A percentile compares a stretch with the other conserved stretches of the same genome.
Evolutionary conservation across 768 basidiomycete species (phyloP).

Genomic region (Lactifluus subvellereus): DNA sequence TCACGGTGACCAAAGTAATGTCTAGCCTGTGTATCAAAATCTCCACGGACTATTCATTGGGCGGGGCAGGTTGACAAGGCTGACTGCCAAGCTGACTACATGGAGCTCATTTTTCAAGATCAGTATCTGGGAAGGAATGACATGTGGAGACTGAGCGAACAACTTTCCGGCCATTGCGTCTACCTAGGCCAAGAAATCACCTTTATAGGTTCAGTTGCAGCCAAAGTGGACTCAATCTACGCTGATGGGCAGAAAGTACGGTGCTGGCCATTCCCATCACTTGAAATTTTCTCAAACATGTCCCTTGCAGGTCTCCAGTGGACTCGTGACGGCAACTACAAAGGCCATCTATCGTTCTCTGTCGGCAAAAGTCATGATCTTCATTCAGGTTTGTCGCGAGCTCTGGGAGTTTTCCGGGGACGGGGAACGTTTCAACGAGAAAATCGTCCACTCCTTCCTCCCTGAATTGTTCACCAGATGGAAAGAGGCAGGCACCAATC

Average conservation of each 20-base stretch:
- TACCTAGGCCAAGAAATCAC: constrained; percentile 79
- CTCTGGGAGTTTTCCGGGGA: constrained; percentile 97
- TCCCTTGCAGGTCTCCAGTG: constrained; percentile 62
- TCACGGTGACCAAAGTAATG: constrained; percentile 61
- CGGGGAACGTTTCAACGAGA: constrained; percentile 93
- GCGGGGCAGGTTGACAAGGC: constrained; percentile 59
- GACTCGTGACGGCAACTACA: constrained; percentile 72
- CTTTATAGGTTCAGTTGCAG: constrained; percentile 77
- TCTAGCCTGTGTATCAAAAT: constrained; percentile 17
- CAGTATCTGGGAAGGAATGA: constrained; percentile 94
- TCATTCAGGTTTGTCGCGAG: constrained; percentile 94
- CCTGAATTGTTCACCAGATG: constrained; percentile 84
- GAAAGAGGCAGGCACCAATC: constrained; percentile 80
- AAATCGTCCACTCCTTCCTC: constrained; percentile 95
- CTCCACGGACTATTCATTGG: constrained; percentile 4
- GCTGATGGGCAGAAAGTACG: constrained; percentile 60
- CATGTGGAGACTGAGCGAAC: constrained; percentile 91
- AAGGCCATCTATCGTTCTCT: constrained; percentile 86
- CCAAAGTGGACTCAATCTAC: constrained; percentile 77
- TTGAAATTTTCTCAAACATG: background rate
- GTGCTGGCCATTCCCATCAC: background rate
- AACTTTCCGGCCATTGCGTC: constrained; percentile 74
- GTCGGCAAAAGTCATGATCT: constrained; percentile 87
- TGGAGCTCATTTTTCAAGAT: constrained; percentile 91
- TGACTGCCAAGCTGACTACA: constrained; percentile 59